Evolutionary conservation across 768 basidiomycete species (phyloP).

Genomic region (Rhodotorula sphaerocarpa): DNA sequence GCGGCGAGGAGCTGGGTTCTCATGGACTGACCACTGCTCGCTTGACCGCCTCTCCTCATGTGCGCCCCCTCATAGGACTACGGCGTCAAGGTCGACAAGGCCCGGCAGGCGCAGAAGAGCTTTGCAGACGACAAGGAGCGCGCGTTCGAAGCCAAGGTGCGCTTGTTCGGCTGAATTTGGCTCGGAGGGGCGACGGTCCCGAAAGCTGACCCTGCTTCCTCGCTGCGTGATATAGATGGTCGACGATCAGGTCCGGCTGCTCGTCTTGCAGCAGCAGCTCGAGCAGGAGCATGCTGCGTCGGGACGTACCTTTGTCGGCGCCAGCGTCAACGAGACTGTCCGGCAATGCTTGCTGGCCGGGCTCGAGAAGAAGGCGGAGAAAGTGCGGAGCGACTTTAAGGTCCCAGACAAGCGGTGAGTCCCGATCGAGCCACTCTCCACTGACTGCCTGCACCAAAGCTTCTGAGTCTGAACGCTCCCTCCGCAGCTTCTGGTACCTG

Average conservation of each 20-base stretch:
- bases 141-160: slow-evolving; percentile 55
- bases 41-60: too few species aligned
- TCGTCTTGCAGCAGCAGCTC: slow-evolving; percentile 71
- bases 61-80: slow-evolving; percentile 54
- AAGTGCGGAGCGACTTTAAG: slow-evolving; percentile 78
- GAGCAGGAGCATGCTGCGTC: slow-evolving; percentile 64
- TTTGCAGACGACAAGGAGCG: slow-evolving; percentile 92
- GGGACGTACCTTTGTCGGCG: slow-evolving; percentile 68
- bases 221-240: slow-evolving; percentile 68
- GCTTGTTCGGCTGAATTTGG: too few species aligned
- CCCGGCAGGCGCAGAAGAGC: slow-evolving; percentile 80
- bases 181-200: too few species aligned
- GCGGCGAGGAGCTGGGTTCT: too few species aligned
- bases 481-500: slow-evolving; percentile 76
- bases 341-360: slow-evolving; percentile 66
- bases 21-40: too few species aligned
- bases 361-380: slow-evolving; percentile 79
- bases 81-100: slow-evolving; percentile 57
- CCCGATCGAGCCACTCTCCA: background rate
- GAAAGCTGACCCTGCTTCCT: background rate
- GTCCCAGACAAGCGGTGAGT: slow-evolving; percentile 85
- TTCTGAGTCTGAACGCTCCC: background rate
- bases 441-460: background rate
- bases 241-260: slow-evolving; percentile 72
- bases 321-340: slow-evolving; percentile 81